Evolutionary conservation across 768 basidiomycete genomes (phyloP).

Genomic region (Leucocoprinus leucothites): DNA sequence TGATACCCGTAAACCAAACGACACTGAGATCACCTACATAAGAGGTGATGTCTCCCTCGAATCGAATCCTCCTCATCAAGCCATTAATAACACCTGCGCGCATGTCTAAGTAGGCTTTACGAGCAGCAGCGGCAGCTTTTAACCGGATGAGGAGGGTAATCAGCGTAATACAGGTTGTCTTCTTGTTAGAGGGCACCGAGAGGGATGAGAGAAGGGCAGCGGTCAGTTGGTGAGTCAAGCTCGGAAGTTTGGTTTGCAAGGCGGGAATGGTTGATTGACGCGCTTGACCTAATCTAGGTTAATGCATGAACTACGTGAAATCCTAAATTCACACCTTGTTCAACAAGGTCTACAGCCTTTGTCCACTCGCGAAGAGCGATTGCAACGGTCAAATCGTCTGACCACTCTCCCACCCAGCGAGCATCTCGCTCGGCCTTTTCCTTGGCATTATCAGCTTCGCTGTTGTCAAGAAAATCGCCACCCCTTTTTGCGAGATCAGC

Average conservation of each 20-base stretch:
- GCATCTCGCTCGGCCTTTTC: constrained; percentile 79
- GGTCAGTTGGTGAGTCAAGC: constrained; percentile 65
- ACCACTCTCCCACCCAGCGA: constrained; percentile 88
- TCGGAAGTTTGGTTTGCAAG: constrained; percentile 56
- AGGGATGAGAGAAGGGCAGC: constrained; percentile 70
- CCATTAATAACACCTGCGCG: constrained; percentile 71
- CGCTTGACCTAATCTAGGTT: constrained; percentile 46
- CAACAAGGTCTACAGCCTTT: constrained; percentile 79
- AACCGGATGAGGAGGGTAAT: constrained; percentile 74
- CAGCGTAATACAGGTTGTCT: constrained; percentile 67
- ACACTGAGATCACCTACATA: constrained; percentile 88
- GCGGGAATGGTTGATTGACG: constrained; percentile 54
- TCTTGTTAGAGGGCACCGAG: constrained; percentile 73
- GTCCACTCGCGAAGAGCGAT: constrained; percentile 90
- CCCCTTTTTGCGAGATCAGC: constrained; percentile 59
- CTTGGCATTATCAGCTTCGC: constrained; percentile 51
- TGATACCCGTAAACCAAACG: constrained; percentile 91
- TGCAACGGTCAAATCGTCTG: constrained; percentile 87
- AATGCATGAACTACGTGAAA: neutral
- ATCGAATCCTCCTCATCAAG: constrained; percentile 82
- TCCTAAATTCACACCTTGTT: constrained; percentile 57
- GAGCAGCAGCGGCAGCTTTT: constrained; percentile 73
- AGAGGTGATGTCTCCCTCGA: constrained; percentile 82
- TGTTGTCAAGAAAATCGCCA: constrained; percentile 37
- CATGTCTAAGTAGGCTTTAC: constrained; percentile 79